Base-by-base conservation (phyloP, 2,329 filamentous ascomycete genomes). In the Aspergillus ochraceoroseus region DNA sequence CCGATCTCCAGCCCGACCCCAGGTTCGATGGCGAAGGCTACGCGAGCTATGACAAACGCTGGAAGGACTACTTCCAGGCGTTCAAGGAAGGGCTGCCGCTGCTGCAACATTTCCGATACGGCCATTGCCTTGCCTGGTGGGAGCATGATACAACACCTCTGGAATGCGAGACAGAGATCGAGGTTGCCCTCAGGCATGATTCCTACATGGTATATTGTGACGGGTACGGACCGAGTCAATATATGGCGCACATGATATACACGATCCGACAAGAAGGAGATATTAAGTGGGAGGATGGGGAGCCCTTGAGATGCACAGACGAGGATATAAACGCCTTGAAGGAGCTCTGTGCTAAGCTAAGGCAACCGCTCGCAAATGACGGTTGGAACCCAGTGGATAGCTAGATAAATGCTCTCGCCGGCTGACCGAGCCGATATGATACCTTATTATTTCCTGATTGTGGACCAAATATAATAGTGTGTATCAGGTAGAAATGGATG, bases 201-300 rank as follows among this genome's bases (percentile, higher is more conserved):
- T 42, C 40, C 7, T 58, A 57, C 25, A 38, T 52, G 37, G 45
- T 42, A 3, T 57, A 42, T 34, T 49, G 41, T 29, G 46, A 56
- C 39, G 50, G 49, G 25, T 46, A 35, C 38, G 43, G 41, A 25
- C 48, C 44, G 12, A 48, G 36, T 31, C 45, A 40, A 41, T 54
- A 53, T 36, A 47, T 52, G 41, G 9, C 40, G 14, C 30, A 27
- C 7, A 20, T 33, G 20, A 27, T 33, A n/a, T 38, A 36, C n/a
- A 12, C 31, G 26, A 41, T 27, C 36, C 32, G 15, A 18, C 33
- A 27, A 7, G 31, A 14, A 11, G 31, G 13, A 6, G 18, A 22
- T 4, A 6, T n/a, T 5, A 23, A 13, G 11, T 13, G 9, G 7
- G 11, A 22, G 18, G 31, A 33, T 13, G 11, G 31, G 12, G 17